These are phyloP conservation scores for Hortiboletus campestris DNA, from an alignment of 768 basidiomycete species.

Conservation along the genomic window DNA sequence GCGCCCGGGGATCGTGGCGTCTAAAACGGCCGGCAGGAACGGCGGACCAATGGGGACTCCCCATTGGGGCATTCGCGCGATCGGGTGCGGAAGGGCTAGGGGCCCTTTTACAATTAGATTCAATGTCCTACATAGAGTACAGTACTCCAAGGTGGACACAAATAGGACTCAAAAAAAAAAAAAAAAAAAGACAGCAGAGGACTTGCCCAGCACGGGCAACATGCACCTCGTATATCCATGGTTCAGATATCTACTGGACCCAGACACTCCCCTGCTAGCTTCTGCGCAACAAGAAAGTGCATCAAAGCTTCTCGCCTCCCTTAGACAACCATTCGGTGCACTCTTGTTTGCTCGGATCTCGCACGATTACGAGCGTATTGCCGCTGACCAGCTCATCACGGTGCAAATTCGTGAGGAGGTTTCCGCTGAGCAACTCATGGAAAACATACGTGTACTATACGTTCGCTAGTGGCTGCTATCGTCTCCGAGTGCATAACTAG, in stretches of 20 bases:
- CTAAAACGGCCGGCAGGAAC: no score
- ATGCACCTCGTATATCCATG: constrained; percentile 19
- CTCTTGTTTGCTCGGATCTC: constrained; percentile 9
- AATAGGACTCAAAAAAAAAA: no score
- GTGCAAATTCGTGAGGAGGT: constrained; percentile 8
- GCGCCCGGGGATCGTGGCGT: no score
- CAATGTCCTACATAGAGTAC: no score
- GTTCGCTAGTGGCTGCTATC: constrained; percentile 5
- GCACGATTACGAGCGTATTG: constrained; percentile 9
- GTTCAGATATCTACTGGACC: constrained; percentile 1
- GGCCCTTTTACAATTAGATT: no score
- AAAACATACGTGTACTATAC: background rate
- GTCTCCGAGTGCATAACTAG: background rate
- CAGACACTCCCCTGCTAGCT: background rate
- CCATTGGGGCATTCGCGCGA: no score
- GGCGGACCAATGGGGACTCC: no score
- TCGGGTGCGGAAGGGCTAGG: no score
- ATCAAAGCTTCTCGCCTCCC: constrained; percentile 1
- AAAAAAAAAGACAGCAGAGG: no score
- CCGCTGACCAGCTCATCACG: constrained; percentile 4
- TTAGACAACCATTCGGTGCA: constrained; percentile 15
- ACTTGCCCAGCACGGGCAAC: constrained; percentile 1
- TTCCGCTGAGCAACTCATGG: background rate
- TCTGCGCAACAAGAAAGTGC: background rate
- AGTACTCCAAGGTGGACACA: no score